Percentiles rank a stretch among this genome's conserved stretches.
Conservation (phyloP, 176 grass and related monocot genomes). For the Cenchrus fungigraminus region DNA sequence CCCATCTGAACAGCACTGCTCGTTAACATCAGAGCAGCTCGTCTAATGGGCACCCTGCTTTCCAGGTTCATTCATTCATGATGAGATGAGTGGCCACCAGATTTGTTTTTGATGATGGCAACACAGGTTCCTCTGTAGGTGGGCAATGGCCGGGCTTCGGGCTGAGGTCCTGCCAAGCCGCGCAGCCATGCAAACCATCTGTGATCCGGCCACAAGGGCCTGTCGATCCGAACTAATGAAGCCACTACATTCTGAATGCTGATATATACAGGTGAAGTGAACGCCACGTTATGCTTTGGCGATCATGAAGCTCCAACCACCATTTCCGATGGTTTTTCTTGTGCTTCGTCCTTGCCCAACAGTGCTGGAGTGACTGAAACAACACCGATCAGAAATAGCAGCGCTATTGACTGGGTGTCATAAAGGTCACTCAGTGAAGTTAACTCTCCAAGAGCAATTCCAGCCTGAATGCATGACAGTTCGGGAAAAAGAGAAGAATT, state of each 20-base stretch:
- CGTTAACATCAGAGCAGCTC: slow-evolving; percentile 49
- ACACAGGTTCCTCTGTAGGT: not conserved
- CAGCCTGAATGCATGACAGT: slow-evolving; percentile 64
- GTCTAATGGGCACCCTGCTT: slow-evolving; percentile 36
- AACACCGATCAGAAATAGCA: slow-evolving; percentile 87
- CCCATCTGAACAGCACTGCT: slow-evolving; percentile 48
- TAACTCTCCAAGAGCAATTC: slow-evolving; percentile 88
- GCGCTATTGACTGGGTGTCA: slow-evolving; percentile 82
- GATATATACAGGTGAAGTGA: slow-evolving; percentile 61
- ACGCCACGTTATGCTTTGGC: not conserved
- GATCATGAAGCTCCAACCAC: slow-evolving; percentile 43
- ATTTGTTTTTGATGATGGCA: slow-evolving; percentile 11
- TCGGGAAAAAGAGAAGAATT: not conserved
- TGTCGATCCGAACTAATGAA: slow-evolving; percentile 27
- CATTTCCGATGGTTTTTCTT: slow-evolving; percentile 47
- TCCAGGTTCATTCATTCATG: slow-evolving; percentile 57
- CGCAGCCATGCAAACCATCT: slow-evolving; percentile 21
- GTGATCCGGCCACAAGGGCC: slow-evolving; percentile 1
- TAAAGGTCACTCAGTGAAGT: slow-evolving; percentile 88
- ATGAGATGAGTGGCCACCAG: slow-evolving; percentile 34
- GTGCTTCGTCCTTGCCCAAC: slow-evolving; percentile 62
- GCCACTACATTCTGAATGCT: slow-evolving; percentile 34
- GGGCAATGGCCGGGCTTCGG: not conserved
- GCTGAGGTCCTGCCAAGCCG: slow-evolving; percentile 9
- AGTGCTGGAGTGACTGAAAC: slow-evolving; percentile 88